Conservation (phyloP, 495 filamentous ascomycete genomes). For the Sordaria brevicollis region DNA sequence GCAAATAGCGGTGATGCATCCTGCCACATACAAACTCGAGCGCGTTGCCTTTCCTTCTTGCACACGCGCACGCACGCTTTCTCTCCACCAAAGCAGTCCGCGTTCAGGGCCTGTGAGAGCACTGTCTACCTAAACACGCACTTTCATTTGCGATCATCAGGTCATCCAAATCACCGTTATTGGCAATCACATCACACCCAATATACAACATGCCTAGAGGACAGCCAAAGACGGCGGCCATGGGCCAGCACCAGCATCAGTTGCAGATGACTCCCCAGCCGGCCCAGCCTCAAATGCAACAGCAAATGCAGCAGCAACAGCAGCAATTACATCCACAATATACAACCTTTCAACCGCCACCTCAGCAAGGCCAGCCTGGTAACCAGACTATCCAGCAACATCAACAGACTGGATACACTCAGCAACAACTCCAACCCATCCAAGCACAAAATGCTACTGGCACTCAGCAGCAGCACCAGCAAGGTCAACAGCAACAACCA, state of each 20-base stretch:
- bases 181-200: no score
- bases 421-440: slow-evolving; percentile 2
- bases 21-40: neutral
- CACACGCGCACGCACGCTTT: neutral
- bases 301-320: slow-evolving; percentile 8
- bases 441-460: slow-evolving; percentile 1
- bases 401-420: neutral
- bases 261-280: neutral
- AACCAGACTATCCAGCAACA: slow-evolving; percentile 4
- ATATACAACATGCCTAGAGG: neutral
- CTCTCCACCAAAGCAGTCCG: neutral
- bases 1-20: neutral
- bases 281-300: slow-evolving; percentile 2
- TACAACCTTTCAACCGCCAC: slow-evolving; percentile 1
- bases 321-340: slow-evolving; percentile 6
- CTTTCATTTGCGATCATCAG: neutral
- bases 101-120: neutral
- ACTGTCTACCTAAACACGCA: neutral
- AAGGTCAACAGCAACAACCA: neutral
- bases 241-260: slow-evolving; percentile 2
- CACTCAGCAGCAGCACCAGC: slow-evolving; percentile 3
- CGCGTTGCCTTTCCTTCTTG: neutral
- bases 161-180: neutral
- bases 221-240: neutral
- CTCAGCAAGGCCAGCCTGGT: neutral